phyloP scores from a whole-genome alignment of 495 filamentous ascomycete species.

The Niebla homalea region DNA sequence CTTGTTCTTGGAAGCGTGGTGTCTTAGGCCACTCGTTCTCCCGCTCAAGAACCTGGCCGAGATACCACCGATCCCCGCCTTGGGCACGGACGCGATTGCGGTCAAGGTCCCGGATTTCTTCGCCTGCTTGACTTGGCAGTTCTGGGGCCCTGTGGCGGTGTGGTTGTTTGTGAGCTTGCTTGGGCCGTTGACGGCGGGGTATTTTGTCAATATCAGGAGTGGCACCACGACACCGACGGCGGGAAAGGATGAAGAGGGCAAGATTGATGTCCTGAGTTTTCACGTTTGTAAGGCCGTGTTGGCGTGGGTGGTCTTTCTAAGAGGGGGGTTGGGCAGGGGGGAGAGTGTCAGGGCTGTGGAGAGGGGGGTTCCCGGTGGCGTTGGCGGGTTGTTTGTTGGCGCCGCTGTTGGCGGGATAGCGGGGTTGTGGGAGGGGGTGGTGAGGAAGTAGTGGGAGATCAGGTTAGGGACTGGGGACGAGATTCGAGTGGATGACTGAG shows the following conservation, averaged over 20 bases:
- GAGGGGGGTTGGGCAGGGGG: slow-evolving; percentile 41
- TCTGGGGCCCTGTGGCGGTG: slow-evolving; percentile 70
- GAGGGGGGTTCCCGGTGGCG: slow-evolving; percentile 55
- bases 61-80: slow-evolving; percentile 43
- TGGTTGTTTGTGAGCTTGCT: slow-evolving; percentile 63
- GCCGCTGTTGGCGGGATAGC: slow-evolving; percentile 54
- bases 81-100: slow-evolving; percentile 29
- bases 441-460: slow-evolving; percentile 46
- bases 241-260: slow-evolving; percentile 28
- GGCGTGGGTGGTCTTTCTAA: slow-evolving; percentile 64
- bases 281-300: slow-evolving; percentile 74
- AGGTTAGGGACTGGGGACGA: too few relatives aligned
- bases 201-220: slow-evolving; percentile 72
- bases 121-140: slow-evolving; percentile 55
- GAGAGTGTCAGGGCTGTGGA: slow-evolving; percentile 44
- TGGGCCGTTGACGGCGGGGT: slow-evolving; percentile 57
- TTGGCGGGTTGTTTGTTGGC: slow-evolving; percentile 55
- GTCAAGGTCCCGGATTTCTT: slow-evolving; percentile 73
- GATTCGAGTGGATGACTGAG: too few relatives aligned
- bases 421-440: slow-evolving; percentile 70
- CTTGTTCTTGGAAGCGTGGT: slow-evolving; percentile 43
- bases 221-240: slow-evolving; percentile 9
- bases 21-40: slow-evolving; percentile 47
- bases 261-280: slow-evolving; percentile 75
- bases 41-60: slow-evolving; percentile 58